Conservation (phyloP, 2,329 filamentous ascomycete genomes). For the Colletotrichum eremochloae region DNA sequence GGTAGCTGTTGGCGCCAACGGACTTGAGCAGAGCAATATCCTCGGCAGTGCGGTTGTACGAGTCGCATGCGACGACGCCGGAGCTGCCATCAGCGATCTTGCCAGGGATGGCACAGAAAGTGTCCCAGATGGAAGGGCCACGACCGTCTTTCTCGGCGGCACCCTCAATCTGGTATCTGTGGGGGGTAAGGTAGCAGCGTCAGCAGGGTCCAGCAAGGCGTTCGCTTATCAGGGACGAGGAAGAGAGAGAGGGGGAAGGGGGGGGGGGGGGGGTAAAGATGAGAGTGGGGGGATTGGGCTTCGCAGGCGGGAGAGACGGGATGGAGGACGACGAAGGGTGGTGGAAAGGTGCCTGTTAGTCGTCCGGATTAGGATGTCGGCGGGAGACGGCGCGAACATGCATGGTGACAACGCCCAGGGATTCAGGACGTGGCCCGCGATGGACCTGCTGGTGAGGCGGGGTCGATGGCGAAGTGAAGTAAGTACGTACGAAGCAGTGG, state of each 20-base stretch:
- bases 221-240: constrained; percentile 22
- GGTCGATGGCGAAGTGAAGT: constrained; percentile 9
- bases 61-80: constrained; percentile 86
- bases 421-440: constrained; percentile 5
- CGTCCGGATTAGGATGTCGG: constrained; percentile 34
- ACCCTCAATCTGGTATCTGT: constrained; percentile 90
- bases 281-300: constrained; percentile 13
- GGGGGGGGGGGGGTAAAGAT: neutral
- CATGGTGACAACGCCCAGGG: constrained; percentile 23
- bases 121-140: constrained; percentile 89
- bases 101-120: constrained; percentile 83
- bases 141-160: constrained; percentile 81
- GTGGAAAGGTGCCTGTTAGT: constrained; percentile 29
- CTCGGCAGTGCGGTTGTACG: constrained; percentile 82
- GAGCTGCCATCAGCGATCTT: constrained; percentile 85
- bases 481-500: constrained; percentile 76
- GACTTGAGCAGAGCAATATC: constrained; percentile 84
- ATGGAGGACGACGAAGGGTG: constrained; percentile 23
- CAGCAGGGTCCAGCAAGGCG: constrained; percentile 30
- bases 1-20: constrained; percentile 80
- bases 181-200: constrained; percentile 19
- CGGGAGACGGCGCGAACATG: constrained; percentile 27
- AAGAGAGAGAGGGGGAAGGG: neutral
- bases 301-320: constrained; percentile 31
- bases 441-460: neutral